phyloP scores from a whole-genome alignment of 2,329 filamentous ascomycete genomes.

The Triangularia setosa region DNA sequence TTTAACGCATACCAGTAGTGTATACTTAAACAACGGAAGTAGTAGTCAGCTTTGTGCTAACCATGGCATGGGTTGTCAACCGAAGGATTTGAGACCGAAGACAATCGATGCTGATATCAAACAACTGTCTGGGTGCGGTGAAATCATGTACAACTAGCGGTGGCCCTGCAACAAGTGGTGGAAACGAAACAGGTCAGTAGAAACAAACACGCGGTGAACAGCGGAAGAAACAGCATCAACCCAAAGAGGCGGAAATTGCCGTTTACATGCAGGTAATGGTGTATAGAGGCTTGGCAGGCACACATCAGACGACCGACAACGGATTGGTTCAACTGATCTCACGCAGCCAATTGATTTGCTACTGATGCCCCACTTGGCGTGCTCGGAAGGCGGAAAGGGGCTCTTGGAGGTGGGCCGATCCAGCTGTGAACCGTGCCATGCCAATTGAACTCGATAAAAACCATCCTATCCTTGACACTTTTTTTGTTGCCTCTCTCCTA shows the following conservation, averaged over 20 bases:
- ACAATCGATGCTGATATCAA: not conserved
- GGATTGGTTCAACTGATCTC: conserved; percentile 14
- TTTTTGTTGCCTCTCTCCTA: conserved; percentile 13
- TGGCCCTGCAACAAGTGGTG: not conserved
- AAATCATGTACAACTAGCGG: not conserved
- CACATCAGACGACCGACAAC: conserved; percentile 3
- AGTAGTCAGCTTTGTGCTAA: not conserved
- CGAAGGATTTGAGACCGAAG: not conserved
- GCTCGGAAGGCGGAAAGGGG: conserved; percentile 25
- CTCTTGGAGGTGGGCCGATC: conserved; percentile 25
- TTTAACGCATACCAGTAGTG: not conserved
- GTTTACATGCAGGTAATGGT: conserved; percentile 1
- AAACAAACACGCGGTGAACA: not conserved
- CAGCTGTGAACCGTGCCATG: conserved; percentile 12
- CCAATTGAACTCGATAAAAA: conserved; percentile 19
- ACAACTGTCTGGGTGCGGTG: not conserved
- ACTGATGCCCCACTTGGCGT: conserved; percentile 15
- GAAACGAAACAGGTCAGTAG: not conserved
- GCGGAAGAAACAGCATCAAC: not conserved
- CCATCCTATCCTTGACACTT: conserved; percentile 22
- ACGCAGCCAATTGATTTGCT: conserved; percentile 10
- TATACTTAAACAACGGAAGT: too few species aligned
- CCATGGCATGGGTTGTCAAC: too few species aligned
- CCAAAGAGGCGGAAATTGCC: conserved; percentile 6
- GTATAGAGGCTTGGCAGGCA: conserved; percentile 22